A percentile compares a stretch with the other conserved stretches of the same genome.
Evolutionary conservation across 345 rosid genomes (phyloP).

Genomic region (Rhodamnia rubescens): DNA sequence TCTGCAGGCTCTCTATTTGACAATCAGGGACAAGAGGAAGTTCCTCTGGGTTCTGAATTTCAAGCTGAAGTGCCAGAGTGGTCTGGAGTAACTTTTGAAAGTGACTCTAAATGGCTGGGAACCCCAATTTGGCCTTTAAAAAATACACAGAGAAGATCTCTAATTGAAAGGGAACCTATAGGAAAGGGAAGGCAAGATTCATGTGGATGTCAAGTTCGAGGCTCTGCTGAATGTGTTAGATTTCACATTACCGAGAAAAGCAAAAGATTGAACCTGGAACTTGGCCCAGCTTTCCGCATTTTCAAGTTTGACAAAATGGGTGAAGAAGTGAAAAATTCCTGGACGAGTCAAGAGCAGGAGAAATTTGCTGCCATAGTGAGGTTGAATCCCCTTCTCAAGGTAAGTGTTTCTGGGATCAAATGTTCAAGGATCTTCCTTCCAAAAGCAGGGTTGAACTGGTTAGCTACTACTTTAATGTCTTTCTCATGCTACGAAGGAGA

Average conservation of each 20-base stretch:
- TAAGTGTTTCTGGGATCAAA: conserved; percentile 18
- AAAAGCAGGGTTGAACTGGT: conserved; percentile 25
- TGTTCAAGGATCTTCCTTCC: conserved; percentile 8
- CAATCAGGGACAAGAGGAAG: conserved; percentile 13
- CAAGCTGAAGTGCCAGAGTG: conserved; percentile 81
- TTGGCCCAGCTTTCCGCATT: conserved; percentile 50
- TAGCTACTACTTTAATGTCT: conserved; percentile 33
- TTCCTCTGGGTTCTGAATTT: conserved; percentile 51
- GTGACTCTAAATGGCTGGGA: conserved; percentile 72
- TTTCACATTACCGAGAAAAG: conserved; percentile 52
- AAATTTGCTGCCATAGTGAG: conserved; percentile 18
- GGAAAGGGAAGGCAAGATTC: conserved; percentile 81
- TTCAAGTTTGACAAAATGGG: conserved; percentile 74
- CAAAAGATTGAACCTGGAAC: conserved; percentile 43
- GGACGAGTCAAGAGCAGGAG: conserved; percentile 22
- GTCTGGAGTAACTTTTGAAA: conserved; percentile 38
- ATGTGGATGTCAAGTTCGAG: conserved; percentile 64
- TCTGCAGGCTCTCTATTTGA: conserved; percentile 23
- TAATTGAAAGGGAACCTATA: conserved; percentile 72
- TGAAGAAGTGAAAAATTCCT: conserved; percentile 30
- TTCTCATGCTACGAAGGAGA: conserved; percentile 26
- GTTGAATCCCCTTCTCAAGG: conserved; percentile 8
- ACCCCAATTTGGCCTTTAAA: conserved; percentile 59
- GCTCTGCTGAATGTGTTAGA: conserved; percentile 62
- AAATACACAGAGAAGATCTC: conserved; percentile 13